Percentiles rank a stretch among this genome's conserved stretches.
phyloP scores from a whole-genome alignment of 495 filamentous ascomycete genomes.

The Podospora fimiseda region DNA sequence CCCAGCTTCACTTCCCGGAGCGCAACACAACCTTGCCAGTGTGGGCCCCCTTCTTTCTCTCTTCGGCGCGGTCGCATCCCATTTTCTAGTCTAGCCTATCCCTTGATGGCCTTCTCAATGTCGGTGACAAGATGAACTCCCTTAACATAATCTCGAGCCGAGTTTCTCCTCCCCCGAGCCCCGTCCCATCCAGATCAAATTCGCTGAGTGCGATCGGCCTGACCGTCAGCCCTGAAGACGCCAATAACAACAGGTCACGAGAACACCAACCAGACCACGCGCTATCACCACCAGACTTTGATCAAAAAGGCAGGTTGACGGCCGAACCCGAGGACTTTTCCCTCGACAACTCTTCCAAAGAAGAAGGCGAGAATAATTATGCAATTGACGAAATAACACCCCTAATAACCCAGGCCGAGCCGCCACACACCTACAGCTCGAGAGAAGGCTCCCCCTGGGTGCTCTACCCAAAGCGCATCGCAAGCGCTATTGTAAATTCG shows the following conservation, averaged over 20 bases:
- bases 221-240: slow-evolving; percentile 40
- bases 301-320: slow-evolving; percentile 26
- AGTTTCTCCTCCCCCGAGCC: slow-evolving; percentile 56
- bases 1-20: background rate
- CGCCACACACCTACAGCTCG: slow-evolving; percentile 21
- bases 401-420: slow-evolving; percentile 40
- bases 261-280: slow-evolving; percentile 28
- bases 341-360: slow-evolving; percentile 1
- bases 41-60: slow-evolving; percentile 3
- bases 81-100: background rate
- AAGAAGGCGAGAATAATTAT: slow-evolving; percentile 21
- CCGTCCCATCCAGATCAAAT: slow-evolving; percentile 56
- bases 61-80: slow-evolving; percentile 18
- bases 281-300: slow-evolving; percentile 25
- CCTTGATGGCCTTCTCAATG: slow-evolving; percentile 32
- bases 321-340: slow-evolving; percentile 26
- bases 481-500: slow-evolving; percentile 52
- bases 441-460: slow-evolving; percentile 38
- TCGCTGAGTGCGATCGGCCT: slow-evolving; percentile 53
- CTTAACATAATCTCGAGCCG: slow-evolving; percentile 88
- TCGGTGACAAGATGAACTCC: slow-evolving; percentile 80
- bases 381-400: slow-evolving; percentile 59
- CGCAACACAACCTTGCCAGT: background rate
- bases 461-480: slow-evolving; percentile 53
- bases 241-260: slow-evolving; percentile 8